Base-by-base conservation (phyloP, 495 filamentous ascomycete genomes). In the Evernia prunastri region DNA sequence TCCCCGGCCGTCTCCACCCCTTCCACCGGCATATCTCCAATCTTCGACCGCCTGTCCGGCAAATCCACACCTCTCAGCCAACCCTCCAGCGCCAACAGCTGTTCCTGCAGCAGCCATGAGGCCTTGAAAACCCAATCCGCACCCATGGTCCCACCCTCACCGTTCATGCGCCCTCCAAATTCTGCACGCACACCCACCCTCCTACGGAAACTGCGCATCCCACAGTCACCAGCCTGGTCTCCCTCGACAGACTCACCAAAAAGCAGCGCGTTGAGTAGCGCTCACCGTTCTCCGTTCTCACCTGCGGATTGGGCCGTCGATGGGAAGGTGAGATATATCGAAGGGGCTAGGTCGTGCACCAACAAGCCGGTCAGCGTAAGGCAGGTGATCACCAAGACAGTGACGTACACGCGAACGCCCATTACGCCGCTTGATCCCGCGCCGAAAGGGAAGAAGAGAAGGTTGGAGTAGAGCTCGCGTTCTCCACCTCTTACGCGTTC, bases 1-100 rank as follows among this genome's bases (percentile, higher is more conserved):
- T 90, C 89, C 15, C 89, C 89, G 3, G 79, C 86, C 31, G 77
- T 88, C 66, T 73, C 73, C 13, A 79, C 74, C 58, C 78, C 80
- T 0, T 74, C 76, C 1, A 75, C 67, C 23, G 63, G 68, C 29
- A 67, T 63, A 29, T 78, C 74, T 62, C 71, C 75, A n/a, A 73
- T 76, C 58, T 74, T 53, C 70, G 77, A 67, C 71, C 69, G 66
- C 43, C 20, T 61, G 29, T 72, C 71, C 43, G 67, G 69, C 56
- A 62, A 66, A 60, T 67, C 71, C 3, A 76, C 78, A 17, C 75
- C 78, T 11, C 73, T 72, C 0, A 80, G 76, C 8, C 74, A 75
- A 43, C 78, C 77, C 0, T 68, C 73, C 23, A 79, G 74, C 51
- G 76, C 78, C n/a, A 70, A 73, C 53, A 67, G 67, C 45, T 69